Evolutionary conservation across 805 yeast genomes (phyloP), one percentile per base, ranked within the genome.

Genomic region (Clavispora phyllophila): DNA sequence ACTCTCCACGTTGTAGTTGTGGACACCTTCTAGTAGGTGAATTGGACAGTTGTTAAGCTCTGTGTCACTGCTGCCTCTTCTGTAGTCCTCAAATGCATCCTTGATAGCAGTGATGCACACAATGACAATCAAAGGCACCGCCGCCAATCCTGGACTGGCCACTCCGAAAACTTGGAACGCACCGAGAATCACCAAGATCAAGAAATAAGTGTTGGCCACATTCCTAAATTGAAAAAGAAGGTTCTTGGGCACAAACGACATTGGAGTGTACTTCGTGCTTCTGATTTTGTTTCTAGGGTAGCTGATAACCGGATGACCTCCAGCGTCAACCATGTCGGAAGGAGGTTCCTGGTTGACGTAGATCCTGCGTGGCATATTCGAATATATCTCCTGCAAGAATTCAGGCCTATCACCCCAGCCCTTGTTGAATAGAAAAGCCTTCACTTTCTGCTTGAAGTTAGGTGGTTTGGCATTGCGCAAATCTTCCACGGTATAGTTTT

Each of bases 201-300:
- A 68, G 74, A 91, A 91, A 68, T 89, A 91, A 39, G 87, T 69
- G 64, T 91, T 91, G 35, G 99, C 99, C 48, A 90, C 78, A 61
- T 90, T 91, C 52, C 77, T 79, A 40, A 60, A 42, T 67, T 93
- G 98, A 49, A 77, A 74, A 36, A 66, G 62, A 37, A 91, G 62
- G 64, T 91, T 89, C 61, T 89, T 89, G 3, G 98, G 98, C 24
- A 93, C 50, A 57, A 91, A 91, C 8, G 88, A 72, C 36, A 93
- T 59, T 5, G 98, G 96, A 2, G 97, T 91, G 63, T 91, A 91
- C 67, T 88, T 91, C 2, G 99, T 88, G 0, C 98, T 89, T 68
- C 97, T 80, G 53, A 93, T 87, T 62, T 93, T 90, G 70, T 91
- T 91, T 55, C 96, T 76, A 9, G 95, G 81, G 58, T 85, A 91